These are phyloP conservation scores for Globisporangium okanoganense DNA, from an alignment of 352 stramenopile genomes.

Conservation along the genomic window DNA sequence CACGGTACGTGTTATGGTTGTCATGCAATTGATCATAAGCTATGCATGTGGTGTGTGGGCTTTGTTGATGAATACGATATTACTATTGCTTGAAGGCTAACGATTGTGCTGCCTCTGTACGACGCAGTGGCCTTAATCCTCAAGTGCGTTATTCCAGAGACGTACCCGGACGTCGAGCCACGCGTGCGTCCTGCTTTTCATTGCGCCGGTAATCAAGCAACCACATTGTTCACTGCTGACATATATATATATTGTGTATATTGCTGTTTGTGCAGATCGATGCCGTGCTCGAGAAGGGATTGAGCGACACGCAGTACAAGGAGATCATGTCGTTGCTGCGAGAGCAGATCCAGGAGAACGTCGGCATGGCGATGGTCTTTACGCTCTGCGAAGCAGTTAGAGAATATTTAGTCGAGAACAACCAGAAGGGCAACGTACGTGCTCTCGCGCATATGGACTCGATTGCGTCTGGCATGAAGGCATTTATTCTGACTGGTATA, in stretches of 20 bases:
- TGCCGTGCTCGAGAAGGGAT: slow-evolving; percentile 69
- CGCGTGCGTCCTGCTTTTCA: slow-evolving; percentile 23
- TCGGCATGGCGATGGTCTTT: slow-evolving; percentile 88
- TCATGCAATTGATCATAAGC: neutral
- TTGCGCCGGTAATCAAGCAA: neutral
- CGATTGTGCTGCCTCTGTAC: neutral
- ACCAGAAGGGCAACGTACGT: slow-evolving; percentile 77
- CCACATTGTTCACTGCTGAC: neutral
- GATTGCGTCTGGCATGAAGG: neutral
- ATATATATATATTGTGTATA: neutral
- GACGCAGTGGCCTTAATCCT: slow-evolving; percentile 60
- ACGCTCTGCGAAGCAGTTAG: slow-evolving; percentile 77
- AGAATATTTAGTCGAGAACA: slow-evolving; percentile 88
- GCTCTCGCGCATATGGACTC: neutral
- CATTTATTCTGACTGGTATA: neutral
- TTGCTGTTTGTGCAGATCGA: slow-evolving; percentile 39
- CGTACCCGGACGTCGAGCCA: slow-evolving; percentile 75
- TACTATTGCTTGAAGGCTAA: too few relatives aligned
- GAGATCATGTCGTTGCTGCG: slow-evolving; percentile 65
- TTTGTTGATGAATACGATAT: neutral
- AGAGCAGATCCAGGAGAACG: slow-evolving; percentile 71
- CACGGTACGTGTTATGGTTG: slow-evolving; percentile 37
- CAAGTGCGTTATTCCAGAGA: slow-evolving; percentile 69
- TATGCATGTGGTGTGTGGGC: neutral
- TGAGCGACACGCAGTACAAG: slow-evolving; percentile 76